Percentiles rank a stretch among this genome's conserved stretches.
phyloP scores from a whole-genome alignment of 768 basidiomycete species.

The Cystobasidium tubakii region DNA sequence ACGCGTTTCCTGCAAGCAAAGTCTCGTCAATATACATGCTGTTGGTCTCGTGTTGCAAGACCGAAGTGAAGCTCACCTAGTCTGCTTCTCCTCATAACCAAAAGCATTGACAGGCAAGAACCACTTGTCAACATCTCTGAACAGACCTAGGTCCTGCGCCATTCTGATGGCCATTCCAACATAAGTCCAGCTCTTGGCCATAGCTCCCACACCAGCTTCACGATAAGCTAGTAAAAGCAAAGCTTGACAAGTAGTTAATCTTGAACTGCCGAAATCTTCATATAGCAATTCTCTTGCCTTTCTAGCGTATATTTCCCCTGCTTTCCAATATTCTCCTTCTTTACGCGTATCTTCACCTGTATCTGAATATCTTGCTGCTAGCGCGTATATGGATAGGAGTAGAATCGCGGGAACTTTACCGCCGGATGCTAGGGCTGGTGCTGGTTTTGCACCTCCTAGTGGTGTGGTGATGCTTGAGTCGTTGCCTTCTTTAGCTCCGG shows the following conservation, averaged over 20 bases:
- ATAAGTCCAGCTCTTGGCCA: slow-evolving; percentile 81
- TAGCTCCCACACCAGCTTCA: slow-evolving; percentile 76
- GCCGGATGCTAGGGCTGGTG: slow-evolving; percentile 19
- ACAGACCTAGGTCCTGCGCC: slow-evolving; percentile 50
- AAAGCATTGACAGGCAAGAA: slow-evolving; percentile 45
- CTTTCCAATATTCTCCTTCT: slow-evolving; percentile 45
- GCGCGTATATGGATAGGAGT: slow-evolving; percentile 74
- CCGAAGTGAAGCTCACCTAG: slow-evolving; percentile 34
- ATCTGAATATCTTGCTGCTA: slow-evolving; percentile 65
- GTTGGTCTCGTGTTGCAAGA: neutral
- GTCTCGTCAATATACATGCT: neutral
- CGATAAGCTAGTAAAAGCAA: slow-evolving; percentile 74
- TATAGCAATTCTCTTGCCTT: slow-evolving; percentile 48
- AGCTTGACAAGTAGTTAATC: slow-evolving; percentile 69
- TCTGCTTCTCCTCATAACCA: slow-evolving; percentile 48
- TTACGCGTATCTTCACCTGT: slow-evolving; percentile 22
- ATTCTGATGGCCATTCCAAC: slow-evolving; percentile 76
- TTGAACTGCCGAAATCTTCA: slow-evolving; percentile 63
- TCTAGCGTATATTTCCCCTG: slow-evolving; percentile 43
- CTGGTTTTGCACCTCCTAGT: slow-evolving; percentile 1
- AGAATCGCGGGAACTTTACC: slow-evolving; percentile 57
- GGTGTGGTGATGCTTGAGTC: neutral
- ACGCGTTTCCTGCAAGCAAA: slow-evolving; percentile 41
- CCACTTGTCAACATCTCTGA: slow-evolving; percentile 46
- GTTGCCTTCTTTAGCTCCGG: slow-evolving; percentile 24